phyloP scores from a whole-genome alignment of 2,329 filamentous ascomycete genomes.

The Gliomastix tumulicola region DNA sequence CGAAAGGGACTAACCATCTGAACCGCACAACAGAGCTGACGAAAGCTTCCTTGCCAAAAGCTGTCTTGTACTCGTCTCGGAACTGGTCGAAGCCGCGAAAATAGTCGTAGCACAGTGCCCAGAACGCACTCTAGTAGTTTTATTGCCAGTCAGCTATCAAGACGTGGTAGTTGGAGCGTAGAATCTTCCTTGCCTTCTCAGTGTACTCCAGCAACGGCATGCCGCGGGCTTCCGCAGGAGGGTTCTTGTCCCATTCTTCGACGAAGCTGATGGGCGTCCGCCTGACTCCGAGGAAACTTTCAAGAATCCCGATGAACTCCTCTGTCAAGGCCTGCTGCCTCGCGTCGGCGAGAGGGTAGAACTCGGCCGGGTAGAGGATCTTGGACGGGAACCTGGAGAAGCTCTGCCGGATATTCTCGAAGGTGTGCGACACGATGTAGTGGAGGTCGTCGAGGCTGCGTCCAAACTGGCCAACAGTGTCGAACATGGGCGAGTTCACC shows the following conservation, averaged over 20 bases:
- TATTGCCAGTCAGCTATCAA: too few species aligned
- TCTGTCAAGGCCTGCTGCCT: background rate
- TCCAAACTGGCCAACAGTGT: slow-evolving; percentile 13
- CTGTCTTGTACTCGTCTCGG: slow-evolving; percentile 12
- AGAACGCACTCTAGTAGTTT: background rate
- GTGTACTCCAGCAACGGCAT: slow-evolving; percentile 17
- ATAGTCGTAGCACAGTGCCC: slow-evolving; percentile 24
- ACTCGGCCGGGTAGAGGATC: background rate
- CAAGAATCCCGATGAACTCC: slow-evolving; percentile 15
- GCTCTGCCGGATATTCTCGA: slow-evolving; percentile 7
- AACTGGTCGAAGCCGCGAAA: slow-evolving; percentile 21
- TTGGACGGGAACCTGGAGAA: background rate
- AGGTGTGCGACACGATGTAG: slow-evolving; percentile 5
- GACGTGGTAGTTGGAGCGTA: too few species aligned
- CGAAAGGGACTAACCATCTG: slow-evolving; percentile 15
- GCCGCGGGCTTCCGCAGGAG: slow-evolving; percentile 12
- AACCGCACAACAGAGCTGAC: slow-evolving; percentile 17
- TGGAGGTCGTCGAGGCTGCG: slow-evolving; percentile 17
- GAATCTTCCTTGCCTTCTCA: slow-evolving; percentile 17
- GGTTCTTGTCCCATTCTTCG: slow-evolving; percentile 11
- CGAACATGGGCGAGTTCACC: slow-evolving; percentile 11
- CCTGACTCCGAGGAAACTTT: slow-evolving; percentile 11
- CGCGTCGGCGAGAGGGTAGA: background rate
- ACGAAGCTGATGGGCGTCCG: slow-evolving; percentile 10
- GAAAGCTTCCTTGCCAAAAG: slow-evolving; percentile 15